Percentiles rank a stretch among this genome's conserved stretches.
Conservation (phyloP, 2,329 filamentous ascomycete species). For the Monosporascus sp. region DNA sequence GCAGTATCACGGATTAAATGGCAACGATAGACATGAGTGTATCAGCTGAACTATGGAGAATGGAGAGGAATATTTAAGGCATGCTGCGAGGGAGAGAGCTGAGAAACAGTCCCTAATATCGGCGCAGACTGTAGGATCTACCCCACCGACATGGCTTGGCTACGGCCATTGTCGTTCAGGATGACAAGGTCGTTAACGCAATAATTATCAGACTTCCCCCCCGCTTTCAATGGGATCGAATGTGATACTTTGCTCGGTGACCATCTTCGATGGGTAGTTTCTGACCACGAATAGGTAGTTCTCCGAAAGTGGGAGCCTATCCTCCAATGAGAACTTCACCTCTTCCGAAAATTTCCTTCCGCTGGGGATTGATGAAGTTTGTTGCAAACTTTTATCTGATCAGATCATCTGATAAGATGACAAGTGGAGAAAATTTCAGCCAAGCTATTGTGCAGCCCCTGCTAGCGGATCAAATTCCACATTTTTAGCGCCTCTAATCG, state of each 20-base stretch:
- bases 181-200: background rate
- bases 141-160: background rate
- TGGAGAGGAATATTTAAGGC: too few species aligned
- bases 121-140: background rate
- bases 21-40: background rate
- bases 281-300: background rate
- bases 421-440: too few species aligned
- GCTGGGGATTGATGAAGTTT: background rate
- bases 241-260: too few species aligned
- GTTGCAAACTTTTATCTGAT: background rate
- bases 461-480: too few species aligned
- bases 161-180: too few species aligned
- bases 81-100: background rate
- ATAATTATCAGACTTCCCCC: background rate
- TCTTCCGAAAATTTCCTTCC: constrained; percentile 6
- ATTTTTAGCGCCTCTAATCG: too few species aligned
- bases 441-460: too few species aligned
- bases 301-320: background rate
- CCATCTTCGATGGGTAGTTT: background rate
- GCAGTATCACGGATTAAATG: background rate
- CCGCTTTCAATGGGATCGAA: too few species aligned
- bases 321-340: background rate
- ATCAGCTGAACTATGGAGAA: background rate
- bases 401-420: background rate
- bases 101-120: background rate